These are phyloP conservation scores for Ustilago hordei DNA, from an alignment of 1,284 basidiomycete species.

Conservation along the genomic window DNA sequence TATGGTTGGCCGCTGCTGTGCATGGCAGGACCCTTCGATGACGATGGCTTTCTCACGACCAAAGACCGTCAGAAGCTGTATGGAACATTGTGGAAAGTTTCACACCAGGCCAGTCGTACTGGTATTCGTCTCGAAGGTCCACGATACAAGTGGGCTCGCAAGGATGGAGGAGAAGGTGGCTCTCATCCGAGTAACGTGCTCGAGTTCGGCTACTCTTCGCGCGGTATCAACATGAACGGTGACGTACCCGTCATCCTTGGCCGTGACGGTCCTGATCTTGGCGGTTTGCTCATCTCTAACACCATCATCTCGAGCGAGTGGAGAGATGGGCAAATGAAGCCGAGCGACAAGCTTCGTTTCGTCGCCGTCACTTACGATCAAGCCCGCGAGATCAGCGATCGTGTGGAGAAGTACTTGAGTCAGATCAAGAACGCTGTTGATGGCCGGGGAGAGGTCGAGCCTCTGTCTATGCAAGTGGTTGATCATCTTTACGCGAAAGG, in stretches of 20 bases:
- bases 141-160: conserved; percentile 73
- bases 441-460: conserved; percentile 6
- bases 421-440: conserved; percentile 4
- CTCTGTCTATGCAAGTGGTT: conserved; percentile 13
- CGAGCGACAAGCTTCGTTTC: conserved; percentile 74
- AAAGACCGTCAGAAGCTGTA: conserved; percentile 50
- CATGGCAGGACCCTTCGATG: conserved; percentile 77
- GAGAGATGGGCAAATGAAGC: conserved; percentile 76
- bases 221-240: conserved; percentile 76
- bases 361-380: conserved; percentile 72
- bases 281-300: conserved; percentile 69
- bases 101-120: conserved; percentile 65
- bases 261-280: conserved; percentile 75
- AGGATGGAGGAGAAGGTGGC: conserved; percentile 78
- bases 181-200: conserved; percentile 80
- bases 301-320: conserved; percentile 74
- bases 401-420: conserved; percentile 8
- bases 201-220: conserved; percentile 77
- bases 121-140: conserved; percentile 68
- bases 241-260: conserved; percentile 79
- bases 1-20: conserved; percentile 74
- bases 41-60: conserved; percentile 74
- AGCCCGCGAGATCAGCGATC: conserved; percentile 66
- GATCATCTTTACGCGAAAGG: conserved; percentile 7
- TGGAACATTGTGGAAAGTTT: conserved; percentile 23